These are phyloP conservation scores for Colletotrichum ledebouriae DNA, from an alignment of 2,329 filamentous ascomycete species.

Conservation along the genomic window DNA sequence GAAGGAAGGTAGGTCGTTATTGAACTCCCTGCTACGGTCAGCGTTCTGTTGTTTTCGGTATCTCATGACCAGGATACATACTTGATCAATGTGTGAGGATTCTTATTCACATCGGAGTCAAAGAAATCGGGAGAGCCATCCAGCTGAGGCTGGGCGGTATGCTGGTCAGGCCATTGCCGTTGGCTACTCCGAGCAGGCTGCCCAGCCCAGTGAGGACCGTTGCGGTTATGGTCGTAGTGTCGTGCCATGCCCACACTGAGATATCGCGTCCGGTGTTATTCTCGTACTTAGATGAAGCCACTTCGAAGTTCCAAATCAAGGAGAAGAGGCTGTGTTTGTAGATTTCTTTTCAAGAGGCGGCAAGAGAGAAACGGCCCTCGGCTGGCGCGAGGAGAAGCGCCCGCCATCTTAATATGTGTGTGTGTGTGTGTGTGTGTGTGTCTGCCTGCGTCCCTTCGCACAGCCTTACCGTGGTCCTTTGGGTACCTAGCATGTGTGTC, in stretches of 20 bases:
- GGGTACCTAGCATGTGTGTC: too few species aligned
- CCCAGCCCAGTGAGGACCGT: conserved; percentile 20
- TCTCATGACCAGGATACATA: not conserved
- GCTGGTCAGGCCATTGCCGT: not conserved
- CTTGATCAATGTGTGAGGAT: conserved; percentile 24
- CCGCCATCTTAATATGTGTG: conserved; percentile 10
- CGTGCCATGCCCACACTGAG: conserved; percentile 30
- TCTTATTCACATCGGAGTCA: conserved; percentile 2
- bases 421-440: not conserved
- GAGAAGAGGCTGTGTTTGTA: conserved; percentile 32
- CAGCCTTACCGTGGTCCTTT: conserved; percentile 10
- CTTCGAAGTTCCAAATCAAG: not conserved
- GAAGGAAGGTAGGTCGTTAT: conserved; percentile 13
- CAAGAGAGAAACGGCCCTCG: not conserved
- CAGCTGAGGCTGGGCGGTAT: not conserved
- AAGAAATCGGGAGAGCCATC: conserved; percentile 7
- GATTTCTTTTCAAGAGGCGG: conserved; percentile 8
- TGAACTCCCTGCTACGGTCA: conserved; percentile 27
- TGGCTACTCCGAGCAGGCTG: conserved; percentile 14
- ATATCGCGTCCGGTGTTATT: not conserved
- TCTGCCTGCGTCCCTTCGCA: conserved; percentile 3
- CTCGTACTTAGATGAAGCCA: conserved; percentile 5
- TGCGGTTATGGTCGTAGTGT: not conserved
- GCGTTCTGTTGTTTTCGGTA: not conserved
- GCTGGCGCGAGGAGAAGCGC: not conserved